Conservation (phyloP, 2,329 filamentous ascomycete genomes). For the Fusarium brachygibbosum region DNA sequence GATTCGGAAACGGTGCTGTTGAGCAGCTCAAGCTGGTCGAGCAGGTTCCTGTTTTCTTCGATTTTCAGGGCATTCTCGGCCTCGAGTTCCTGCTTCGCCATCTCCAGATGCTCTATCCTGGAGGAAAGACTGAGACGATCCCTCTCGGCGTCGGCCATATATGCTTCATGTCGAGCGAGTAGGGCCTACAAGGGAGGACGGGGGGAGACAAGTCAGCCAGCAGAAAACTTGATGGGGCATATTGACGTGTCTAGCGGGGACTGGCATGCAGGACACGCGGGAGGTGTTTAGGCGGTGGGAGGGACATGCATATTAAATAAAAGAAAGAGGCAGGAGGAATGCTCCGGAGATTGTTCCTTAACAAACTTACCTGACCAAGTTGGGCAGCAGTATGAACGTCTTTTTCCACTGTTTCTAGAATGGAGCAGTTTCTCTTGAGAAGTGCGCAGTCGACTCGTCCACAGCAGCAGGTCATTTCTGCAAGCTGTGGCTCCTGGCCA, state of each 20-base stretch:
- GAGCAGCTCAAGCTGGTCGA: constrained; percentile 86
- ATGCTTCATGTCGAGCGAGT: constrained; percentile 91
- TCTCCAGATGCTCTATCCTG: constrained; percentile 82
- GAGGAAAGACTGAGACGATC: constrained; percentile 80
- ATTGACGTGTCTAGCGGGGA: constrained; percentile 32
- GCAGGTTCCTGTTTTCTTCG: constrained; percentile 83
- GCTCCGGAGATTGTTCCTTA: constrained; percentile 37
- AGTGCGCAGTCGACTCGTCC: constrained; percentile 83
- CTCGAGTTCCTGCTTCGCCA: constrained; percentile 80
- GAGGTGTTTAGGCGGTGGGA: constrained; percentile 26
- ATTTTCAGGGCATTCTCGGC: constrained; percentile 81
- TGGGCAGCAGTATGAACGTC: constrained; percentile 89
- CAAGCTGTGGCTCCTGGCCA: constrained; percentile 45
- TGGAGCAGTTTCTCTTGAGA: constrained; percentile 81
- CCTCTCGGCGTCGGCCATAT: constrained; percentile 91
- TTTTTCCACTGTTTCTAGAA: constrained; percentile 85
- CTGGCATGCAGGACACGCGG: constrained; percentile 45
- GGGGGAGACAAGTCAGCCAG: constrained; percentile 70
- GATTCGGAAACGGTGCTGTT: constrained; percentile 85
- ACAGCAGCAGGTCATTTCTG: constrained; percentile 81
- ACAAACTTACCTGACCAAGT: constrained; percentile 87
- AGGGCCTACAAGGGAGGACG: constrained; percentile 78
- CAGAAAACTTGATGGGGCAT: constrained; percentile 53
- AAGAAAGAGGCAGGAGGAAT: constrained; percentile 39
- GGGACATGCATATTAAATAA: constrained; percentile 8